Percentiles rank a stretch among this genome's conserved stretches.
These are phyloP conservation scores for Aleurites moluccanus DNA, from an alignment of 441 rosid genomes.

Conservation along the genomic window DNA sequence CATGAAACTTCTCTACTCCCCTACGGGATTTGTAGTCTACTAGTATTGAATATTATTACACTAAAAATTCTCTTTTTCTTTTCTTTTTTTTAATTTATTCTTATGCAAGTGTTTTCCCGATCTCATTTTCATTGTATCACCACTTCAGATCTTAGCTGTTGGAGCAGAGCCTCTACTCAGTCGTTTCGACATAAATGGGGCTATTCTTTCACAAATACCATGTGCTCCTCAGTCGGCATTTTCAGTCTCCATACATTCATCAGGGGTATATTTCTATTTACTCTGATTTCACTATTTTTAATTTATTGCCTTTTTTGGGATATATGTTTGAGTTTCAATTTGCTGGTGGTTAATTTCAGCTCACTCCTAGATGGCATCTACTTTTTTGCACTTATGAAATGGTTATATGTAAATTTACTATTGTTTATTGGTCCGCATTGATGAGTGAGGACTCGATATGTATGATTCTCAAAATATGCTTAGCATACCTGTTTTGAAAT, in stretches of 20 bases:
- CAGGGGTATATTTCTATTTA: constrained; percentile 51
- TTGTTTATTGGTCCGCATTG: background rate
- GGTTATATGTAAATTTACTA: background rate
- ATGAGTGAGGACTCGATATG: background rate
- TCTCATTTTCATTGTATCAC: constrained; percentile 1
- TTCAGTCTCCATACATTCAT: constrained; percentile 72
- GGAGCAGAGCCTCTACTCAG: constrained; percentile 79
- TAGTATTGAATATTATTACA: no score
- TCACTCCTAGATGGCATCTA: background rate
- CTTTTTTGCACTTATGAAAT: background rate
- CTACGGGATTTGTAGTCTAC: no score
- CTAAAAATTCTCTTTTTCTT: no score
- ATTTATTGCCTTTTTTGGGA: background rate
- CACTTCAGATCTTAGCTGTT: constrained; percentile 74
- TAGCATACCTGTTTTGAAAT: background rate
- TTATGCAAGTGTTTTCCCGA: background rate
- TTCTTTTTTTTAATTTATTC: no score
- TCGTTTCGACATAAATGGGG: constrained; percentile 76
- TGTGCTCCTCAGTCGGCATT: constrained; percentile 86
- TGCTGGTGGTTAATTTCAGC: background rate
- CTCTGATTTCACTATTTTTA: background rate
- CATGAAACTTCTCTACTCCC: no score
- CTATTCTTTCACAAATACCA: constrained; percentile 71
- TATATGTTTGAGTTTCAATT: background rate
- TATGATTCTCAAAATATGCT: background rate